Evolutionary conservation across 805 yeast genomes (phyloP).

Genomic region (Soucietia sequanensis): DNA sequence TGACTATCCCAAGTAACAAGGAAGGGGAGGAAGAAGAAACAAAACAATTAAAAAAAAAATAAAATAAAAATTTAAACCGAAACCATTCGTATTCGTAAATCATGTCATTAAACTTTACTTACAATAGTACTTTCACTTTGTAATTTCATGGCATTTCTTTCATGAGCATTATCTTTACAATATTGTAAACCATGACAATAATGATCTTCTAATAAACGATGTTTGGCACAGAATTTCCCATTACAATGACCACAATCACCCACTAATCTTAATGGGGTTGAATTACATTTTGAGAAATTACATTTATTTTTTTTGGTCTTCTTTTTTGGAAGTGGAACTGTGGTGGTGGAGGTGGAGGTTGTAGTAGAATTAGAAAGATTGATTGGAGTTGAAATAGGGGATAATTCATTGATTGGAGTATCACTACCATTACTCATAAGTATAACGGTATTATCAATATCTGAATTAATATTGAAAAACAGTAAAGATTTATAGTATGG

Average conservation of each 20-base stretch:
- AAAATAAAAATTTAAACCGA: too few relatives aligned
- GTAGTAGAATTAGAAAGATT: conserved; percentile 6
- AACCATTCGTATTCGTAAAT: too few relatives aligned
- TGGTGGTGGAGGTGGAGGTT: conserved; percentile 17
- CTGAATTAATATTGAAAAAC: conserved; percentile 17
- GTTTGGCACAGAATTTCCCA: conserved; percentile 84
- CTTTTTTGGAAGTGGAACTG: conserved; percentile 20
- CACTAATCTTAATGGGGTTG: conserved; percentile 63
- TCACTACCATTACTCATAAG: conserved; percentile 27
- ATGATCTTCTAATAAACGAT: conserved; percentile 83
- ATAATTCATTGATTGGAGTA: conserved; percentile 19
- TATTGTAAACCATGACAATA: conserved; percentile 71
- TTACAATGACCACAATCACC: conserved; percentile 86
- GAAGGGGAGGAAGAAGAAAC: too few relatives aligned
- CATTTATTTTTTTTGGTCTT: conserved; percentile 45
- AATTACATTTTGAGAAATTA: conserved; percentile 56
- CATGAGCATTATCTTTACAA: conserved; percentile 82
- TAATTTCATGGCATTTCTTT: conserved; percentile 77
- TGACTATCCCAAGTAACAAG: too few relatives aligned
- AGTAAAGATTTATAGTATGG: conserved; percentile 23
- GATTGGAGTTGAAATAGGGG: conserved; percentile 4
- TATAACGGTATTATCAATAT: conserved; percentile 18
- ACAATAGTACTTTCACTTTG: conserved; percentile 84
- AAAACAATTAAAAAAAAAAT: too few relatives aligned
- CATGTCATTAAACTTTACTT: conserved; percentile 61